A percentile compares a stretch with the other conserved stretches of the same genome.
These are phyloP conservation scores for Populus simonii DNA, from an alignment of 345 rosid genomes.

Conservation along the genomic window DNA sequence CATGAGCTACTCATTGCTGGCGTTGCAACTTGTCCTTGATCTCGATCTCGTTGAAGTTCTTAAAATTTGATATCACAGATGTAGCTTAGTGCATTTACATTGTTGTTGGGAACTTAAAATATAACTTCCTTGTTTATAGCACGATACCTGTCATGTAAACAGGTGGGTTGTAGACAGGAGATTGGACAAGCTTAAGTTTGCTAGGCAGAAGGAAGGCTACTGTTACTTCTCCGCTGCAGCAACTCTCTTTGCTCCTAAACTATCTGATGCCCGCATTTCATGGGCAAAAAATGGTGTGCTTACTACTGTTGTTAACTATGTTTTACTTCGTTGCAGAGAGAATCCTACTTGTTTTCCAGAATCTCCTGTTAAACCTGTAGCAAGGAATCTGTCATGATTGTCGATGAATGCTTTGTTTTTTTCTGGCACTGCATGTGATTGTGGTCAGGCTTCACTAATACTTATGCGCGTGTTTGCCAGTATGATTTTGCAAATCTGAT, in stretches of 20 bases:
- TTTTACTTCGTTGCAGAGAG: slow-evolving; percentile 48
- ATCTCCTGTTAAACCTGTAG: not conserved
- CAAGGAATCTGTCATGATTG: not conserved
- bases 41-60: not conserved
- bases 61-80: not conserved
- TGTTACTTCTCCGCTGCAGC: slow-evolving; percentile 87
- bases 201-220: slow-evolving; percentile 70
- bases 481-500: too few species aligned
- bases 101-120: not conserved
- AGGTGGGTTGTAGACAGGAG: slow-evolving; percentile 67
- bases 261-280: slow-evolving; percentile 79
- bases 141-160: slow-evolving; percentile 15
- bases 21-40: slow-evolving; percentile 2
- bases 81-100: not conserved
- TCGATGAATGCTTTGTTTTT: not conserved
- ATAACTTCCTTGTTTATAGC: not conserved
- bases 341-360: slow-evolving; percentile 7
- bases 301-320: slow-evolving; percentile 49
- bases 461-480: too few species aligned
- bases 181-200: slow-evolving; percentile 73
- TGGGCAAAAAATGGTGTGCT: slow-evolving; percentile 94
- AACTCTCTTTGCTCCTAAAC: slow-evolving; percentile 52
- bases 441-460: not conserved
- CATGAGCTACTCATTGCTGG: not conserved
- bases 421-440: not conserved